Percentiles rank a stretch among this genome's conserved stretches.
Conservation (phyloP, 129 eudicot species). For the sunflower (Helianthus annuus) region HanXRQr2.0-SUNRISE NC_035439.2:125186037-125186536, state of each 20-base stretch:
- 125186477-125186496: constrained; percentile 53
- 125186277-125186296: constrained; percentile 42
- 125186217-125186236: constrained; percentile 57
- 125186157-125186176: constrained; percentile 61
- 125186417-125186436: constrained; percentile 31
- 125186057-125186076: constrained; percentile 40
- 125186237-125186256: constrained; percentile 46
- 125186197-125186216: constrained; percentile 68
- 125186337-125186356: constrained; percentile 24
- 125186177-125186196: constrained; percentile 39
- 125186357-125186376: constrained; percentile 35
- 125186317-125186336: constrained; percentile 29
- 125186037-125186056: constrained; percentile 46
- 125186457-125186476: constrained; percentile 38
- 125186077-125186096: constrained; percentile 49
- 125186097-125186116: constrained; percentile 39
- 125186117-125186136: constrained; percentile 40
- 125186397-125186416: constrained; percentile 35
- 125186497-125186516: constrained; percentile 56
- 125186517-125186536: constrained; percentile 20
- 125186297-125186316: constrained; percentile 45
- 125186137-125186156: constrained; percentile 41
- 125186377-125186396: constrained; percentile 42
- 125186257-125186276: constrained; percentile 33
- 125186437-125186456: not conserved